phyloP scores from a whole-genome alignment of 441 rosid species.

The Syzygium syzygioides region DNA sequence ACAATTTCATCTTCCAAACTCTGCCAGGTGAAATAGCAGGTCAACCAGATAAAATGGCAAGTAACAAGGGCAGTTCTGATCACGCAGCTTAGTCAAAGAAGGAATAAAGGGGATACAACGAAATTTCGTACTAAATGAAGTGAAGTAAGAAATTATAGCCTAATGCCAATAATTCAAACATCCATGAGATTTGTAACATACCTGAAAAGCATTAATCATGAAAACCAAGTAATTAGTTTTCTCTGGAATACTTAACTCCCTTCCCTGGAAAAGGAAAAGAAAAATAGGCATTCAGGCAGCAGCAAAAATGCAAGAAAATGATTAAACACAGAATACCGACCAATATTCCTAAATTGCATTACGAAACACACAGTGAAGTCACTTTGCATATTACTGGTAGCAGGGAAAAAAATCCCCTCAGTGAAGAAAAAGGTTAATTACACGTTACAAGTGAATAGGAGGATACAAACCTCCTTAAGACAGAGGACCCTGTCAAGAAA shows the following conservation, averaged over 20 bases:
- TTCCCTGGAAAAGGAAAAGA: constrained; percentile 51
- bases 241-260: constrained; percentile 77
- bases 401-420: neutral
- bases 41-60: constrained; percentile 4
- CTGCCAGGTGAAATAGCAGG: constrained; percentile 38
- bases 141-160: neutral
- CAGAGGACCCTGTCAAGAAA: constrained; percentile 79
- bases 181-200: constrained; percentile 23
- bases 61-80: neutral
- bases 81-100: neutral
- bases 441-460: neutral
- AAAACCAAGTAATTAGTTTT: constrained; percentile 93
- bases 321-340: neutral
- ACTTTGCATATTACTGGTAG: neutral
- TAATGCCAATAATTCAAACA: constrained; percentile 6
- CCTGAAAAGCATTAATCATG: constrained; percentile 99
- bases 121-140: neutral
- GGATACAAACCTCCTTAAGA: constrained; percentile 78
- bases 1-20: constrained; percentile 97
- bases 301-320: neutral
- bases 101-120: neutral
- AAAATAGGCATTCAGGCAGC: constrained; percentile 10
- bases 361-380: neutral
- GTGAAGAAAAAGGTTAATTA: neutral
- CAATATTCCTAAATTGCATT: neutral